Evolutionary conservation across 192 early-diverging fungal species (phyloP).

Genomic region (Chytriomyces sp.): DNA sequence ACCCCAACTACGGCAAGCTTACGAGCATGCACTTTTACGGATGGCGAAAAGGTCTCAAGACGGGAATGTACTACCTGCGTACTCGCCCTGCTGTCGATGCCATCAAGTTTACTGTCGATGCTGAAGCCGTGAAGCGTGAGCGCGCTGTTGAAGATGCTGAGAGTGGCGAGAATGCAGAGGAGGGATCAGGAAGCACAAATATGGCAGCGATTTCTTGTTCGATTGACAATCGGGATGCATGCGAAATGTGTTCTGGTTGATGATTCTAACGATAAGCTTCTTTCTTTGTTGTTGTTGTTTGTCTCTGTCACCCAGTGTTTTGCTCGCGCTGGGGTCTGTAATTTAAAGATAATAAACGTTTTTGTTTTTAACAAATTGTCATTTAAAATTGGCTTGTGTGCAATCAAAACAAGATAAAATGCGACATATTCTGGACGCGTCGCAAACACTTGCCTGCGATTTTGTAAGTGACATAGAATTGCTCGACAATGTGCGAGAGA

Average conservation of each 20-base stretch:
- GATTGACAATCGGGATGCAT: constrained; percentile 91
- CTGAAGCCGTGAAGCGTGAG: constrained; percentile 61
- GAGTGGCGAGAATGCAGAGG: constrained; percentile 32
- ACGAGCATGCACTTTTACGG: constrained; percentile 98
- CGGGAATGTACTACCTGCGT: constrained; percentile 98
- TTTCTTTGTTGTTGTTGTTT: background rate
- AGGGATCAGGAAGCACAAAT: constrained; percentile 54
- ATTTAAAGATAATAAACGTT: background rate
- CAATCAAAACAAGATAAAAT: background rate
- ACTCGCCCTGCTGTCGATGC: constrained; percentile 95
- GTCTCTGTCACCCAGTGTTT: background rate
- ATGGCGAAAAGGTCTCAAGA: constrained; percentile 98
- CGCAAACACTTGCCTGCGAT: background rate
- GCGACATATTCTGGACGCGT: background rate
- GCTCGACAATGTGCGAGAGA: background rate
- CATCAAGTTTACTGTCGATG: constrained; percentile 97
- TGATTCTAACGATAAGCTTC: no score
- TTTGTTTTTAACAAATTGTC: background rate
- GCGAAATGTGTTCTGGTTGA: constrained; percentile 81
- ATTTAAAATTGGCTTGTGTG: no score
- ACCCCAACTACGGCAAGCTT: constrained; percentile 90
- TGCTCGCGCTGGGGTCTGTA: background rate
- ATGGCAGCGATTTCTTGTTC: constrained; percentile 82
- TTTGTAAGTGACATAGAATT: background rate
- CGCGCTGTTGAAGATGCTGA: constrained; percentile 24